Base-by-base conservation (phyloP, 2,329 filamentous ascomycete species). In the Ceratocystiopsis sp. region DNA sequence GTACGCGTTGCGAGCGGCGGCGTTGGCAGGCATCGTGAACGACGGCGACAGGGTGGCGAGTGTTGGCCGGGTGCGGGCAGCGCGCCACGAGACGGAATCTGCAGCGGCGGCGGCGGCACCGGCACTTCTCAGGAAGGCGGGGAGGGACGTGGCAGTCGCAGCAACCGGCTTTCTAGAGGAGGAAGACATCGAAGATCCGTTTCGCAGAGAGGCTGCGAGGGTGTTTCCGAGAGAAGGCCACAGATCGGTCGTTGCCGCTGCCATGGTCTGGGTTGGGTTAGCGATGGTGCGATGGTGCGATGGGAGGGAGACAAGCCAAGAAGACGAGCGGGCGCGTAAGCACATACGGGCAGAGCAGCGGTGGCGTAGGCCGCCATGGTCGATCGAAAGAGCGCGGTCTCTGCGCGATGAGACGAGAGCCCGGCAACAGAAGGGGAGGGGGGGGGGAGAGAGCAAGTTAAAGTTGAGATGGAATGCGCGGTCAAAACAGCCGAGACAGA, bases 191-290 rank as follows among this genome's bases (percentile, higher is more conserved):
- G 46, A 42, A 17, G 37, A 42, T 11, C 52, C 42, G 35, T 41
- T 51, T 50, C 53, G 53, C 52, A 59, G 64, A 10, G 65, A 59
- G 17, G 58, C 47, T 44, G 57, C 53, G 15, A 66, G 47, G 13
- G 60, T 60, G 46, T 58, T 65, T 42, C 59, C 56, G 47, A 68
- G 57, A 38, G 65, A 67, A 43, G 66, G 65, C 62, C 64, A 64
- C 42, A 68, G 50, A 35, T 66, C 65, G 41, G 63, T 55, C 9
- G 61, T 61, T 46, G 59, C 61, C 40, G 61, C 61, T 48, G 61
- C 62, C 52, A 68, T 58, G 50, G 57, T 47, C 46, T 49, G 25
- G 18, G n/a, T 16, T 13, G n/a, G 19, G 40, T 42, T 21, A 42
- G 42, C 38, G 25, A 39, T 7, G 19, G 19, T 21, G 19, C 4